These are phyloP conservation scores for Brassica napus DNA, from an alignment of 345 rosid genomes.

Conservation along the genomic window Da-Ae NC_063447.1:49016501-49017000, in stretches of 20 bases:
- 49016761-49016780: conserved; percentile 27
- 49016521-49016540: too few species aligned
- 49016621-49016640: conserved; percentile 8
- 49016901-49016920: conserved; percentile 2
- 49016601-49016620: background rate
- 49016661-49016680: background rate
- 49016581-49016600: background rate
- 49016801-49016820: conserved; percentile 19
- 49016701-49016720: conserved; percentile 19
- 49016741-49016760: background rate
- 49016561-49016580: background rate
- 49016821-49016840: conserved; percentile 16
- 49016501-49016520: too few species aligned
- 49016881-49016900: background rate
- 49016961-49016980: conserved; percentile 29
- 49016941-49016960: conserved; percentile 44
- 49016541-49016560: too few species aligned
- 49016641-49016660: conserved; percentile 2
- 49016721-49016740: conserved; percentile 9
- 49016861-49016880: background rate
- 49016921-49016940: background rate
- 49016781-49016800: conserved; percentile 23
- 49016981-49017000: conserved; percentile 30
- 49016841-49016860: conserved; percentile 29
- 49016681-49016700: conserved; percentile 18